phyloP scores from a whole-genome alignment of 2,329 filamentous ascomycete species.

The Teratosphaeria zuluensis region DNA sequence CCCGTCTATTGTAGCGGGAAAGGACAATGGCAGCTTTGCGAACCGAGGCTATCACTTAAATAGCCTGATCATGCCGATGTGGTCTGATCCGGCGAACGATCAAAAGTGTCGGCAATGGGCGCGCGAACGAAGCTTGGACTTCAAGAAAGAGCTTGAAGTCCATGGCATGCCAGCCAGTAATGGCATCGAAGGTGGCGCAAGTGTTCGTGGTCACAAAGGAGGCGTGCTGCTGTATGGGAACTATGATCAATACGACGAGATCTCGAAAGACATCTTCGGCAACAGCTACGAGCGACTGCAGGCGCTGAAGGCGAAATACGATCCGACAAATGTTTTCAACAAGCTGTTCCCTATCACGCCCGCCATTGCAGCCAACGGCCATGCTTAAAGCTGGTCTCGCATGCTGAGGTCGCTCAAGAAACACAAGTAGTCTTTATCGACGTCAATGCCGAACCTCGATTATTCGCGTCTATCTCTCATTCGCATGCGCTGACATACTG shows the following conservation, averaged over 20 bases:
- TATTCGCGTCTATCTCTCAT: too few species aligned
- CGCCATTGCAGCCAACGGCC: neutral
- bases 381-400: neutral
- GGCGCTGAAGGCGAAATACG: constrained; percentile 37
- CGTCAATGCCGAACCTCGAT: too few species aligned
- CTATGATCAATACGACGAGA: constrained; percentile 23
- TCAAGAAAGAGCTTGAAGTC: constrained; percentile 16
- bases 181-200: constrained; percentile 6
- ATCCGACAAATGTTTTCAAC: constrained; percentile 38
- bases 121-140: constrained; percentile 15
- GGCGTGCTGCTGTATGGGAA: constrained; percentile 22
- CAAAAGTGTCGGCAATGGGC: constrained; percentile 18
- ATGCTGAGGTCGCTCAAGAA: neutral
- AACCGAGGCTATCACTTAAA: constrained; percentile 21
- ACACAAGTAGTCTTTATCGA: too few species aligned
- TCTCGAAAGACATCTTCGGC: constrained; percentile 34
- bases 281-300: constrained; percentile 33
- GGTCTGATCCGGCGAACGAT: constrained; percentile 19
- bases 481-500: too few species aligned
- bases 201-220: constrained; percentile 16
- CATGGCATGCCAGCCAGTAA: constrained; percentile 12
- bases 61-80: constrained; percentile 21
- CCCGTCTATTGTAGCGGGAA: constrained; percentile 11
- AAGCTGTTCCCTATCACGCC: constrained; percentile 25
- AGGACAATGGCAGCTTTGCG: constrained; percentile 17